Percentiles rank a stretch among this genome's conserved stretches.
Conservation (phyloP, 257 asterid genomes). For the Solanum bulbocastanum region DNA sequence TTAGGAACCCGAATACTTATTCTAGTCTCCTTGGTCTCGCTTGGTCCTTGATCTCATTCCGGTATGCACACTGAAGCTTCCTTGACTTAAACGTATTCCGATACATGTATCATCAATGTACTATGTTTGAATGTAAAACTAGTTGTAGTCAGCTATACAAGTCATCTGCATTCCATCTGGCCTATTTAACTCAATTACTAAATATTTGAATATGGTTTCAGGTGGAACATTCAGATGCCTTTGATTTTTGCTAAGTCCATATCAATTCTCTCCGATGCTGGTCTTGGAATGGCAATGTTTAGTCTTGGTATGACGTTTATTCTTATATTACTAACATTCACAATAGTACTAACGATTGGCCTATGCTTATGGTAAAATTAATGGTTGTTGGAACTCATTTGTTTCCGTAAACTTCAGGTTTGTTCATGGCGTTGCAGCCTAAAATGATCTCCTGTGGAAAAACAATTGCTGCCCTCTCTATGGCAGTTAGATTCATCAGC, state of each 20-base stretch:
- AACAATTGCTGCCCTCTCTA: constrained; percentile 44
- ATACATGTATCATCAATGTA: not conserved
- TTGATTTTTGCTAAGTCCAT: constrained; percentile 49
- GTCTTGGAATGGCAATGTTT: constrained; percentile 83
- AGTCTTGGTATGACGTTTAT: constrained; percentile 37
- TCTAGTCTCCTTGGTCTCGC: constrained; percentile 59
- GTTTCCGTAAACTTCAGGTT: constrained; percentile 22
- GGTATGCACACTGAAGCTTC: constrained; percentile 3
- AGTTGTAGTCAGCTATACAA: not conserved
- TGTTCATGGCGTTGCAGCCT: constrained; percentile 73
- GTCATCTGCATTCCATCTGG: not conserved
- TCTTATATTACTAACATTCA: not conserved
- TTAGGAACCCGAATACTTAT: constrained; percentile 59
- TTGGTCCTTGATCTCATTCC: constrained; percentile 59
- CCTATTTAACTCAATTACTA: not conserved
- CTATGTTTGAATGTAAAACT: not conserved
- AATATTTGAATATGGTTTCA: constrained; percentile 1
- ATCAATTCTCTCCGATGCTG: constrained; percentile 59
- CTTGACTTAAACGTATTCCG: not conserved
- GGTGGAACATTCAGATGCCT: constrained; percentile 75
- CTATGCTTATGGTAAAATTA: not conserved
- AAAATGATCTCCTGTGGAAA: constrained; percentile 61
- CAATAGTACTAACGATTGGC: not conserved
- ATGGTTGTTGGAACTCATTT: not conserved
- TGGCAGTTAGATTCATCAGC: constrained; percentile 46